Percentiles rank a stretch among this genome's conserved stretches.
Evolutionary conservation across 108 stramenopile species (phyloP).

Genomic region (Asterionellopsis glacialis): DNA sequence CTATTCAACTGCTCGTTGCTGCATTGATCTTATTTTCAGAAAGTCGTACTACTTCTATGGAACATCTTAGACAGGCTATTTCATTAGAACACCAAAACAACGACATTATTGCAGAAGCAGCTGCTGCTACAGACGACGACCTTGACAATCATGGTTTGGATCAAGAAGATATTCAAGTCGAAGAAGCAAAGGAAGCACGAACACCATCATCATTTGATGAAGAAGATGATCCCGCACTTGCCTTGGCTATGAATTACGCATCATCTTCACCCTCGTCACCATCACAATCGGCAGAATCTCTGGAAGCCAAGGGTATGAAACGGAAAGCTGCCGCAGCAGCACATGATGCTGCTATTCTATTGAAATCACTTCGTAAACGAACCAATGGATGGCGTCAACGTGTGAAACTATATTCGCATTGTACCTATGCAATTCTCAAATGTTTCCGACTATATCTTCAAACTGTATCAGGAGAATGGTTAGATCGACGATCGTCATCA

Average conservation of each 20-base stretch:
- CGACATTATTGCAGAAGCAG: not conserved
- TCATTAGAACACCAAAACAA: constrained; percentile 13
- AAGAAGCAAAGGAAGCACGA: constrained; percentile 5
- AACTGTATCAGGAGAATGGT: constrained; percentile 18
- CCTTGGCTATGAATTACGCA: constrained; percentile 40
- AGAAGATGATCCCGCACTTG: constrained; percentile 60
- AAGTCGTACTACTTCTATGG: constrained; percentile 36
- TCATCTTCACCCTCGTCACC: constrained; percentile 18
- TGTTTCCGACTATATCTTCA: constrained; percentile 53
- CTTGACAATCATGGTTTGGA: no score
- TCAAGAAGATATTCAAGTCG: no score
- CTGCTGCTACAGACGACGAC: constrained; percentile 3
- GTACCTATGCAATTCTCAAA: constrained; percentile 29
- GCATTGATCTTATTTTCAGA: constrained; percentile 21
- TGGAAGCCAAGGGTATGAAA: constrained; percentile 75
- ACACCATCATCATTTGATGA: constrained; percentile 31
- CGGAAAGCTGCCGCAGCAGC: constrained; percentile 85
- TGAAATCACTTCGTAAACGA: constrained; percentile 36
- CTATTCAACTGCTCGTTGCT: constrained; percentile 38
- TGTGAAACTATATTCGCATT: constrained; percentile 55
- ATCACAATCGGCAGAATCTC: constrained; percentile 28
- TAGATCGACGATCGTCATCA: constrained; percentile 17
- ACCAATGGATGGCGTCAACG: constrained; percentile 50
- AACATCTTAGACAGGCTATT: constrained; percentile 26
- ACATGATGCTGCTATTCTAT: constrained; percentile 55